Evolutionary conservation across 768 basidiomycete species (phyloP), one percentile per base, ranked within the genome.

Genomic region (Suillus clintonianus): DNA sequence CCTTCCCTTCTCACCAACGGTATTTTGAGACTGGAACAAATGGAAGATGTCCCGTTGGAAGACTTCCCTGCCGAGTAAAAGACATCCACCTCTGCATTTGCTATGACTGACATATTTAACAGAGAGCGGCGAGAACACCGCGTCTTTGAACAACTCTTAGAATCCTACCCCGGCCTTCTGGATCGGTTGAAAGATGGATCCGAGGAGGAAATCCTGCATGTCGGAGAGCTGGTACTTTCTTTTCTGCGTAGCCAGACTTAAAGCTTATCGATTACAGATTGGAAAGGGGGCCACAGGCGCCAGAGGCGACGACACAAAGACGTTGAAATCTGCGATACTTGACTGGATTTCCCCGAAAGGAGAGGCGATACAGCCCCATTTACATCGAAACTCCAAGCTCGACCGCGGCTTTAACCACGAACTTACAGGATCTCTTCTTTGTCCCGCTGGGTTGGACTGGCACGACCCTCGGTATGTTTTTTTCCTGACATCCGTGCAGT

Each of bases 1-100:
- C 64, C 65, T 30, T 34, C 59, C 22, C 43, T 70, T 0, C 24
- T 71, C 53, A 65, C 59, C 5, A 66, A 68, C n/a, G 65, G 69
- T 32, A 47, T 71, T 13, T 30, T 62, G 13, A 34, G 63, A 45
- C 53, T 41, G 14, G 60, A 50, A 9, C 58, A 65, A 24, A 60
- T 65, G 11, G 62, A 39, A 36, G 36, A 61, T 41, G 11, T 32
- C 13, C 39, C 62, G 4, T 14, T 51, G 19, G 60, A 54, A 17
- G 58, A 59, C 7, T 59, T 37, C n/a, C 43, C 34, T 17, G 27
- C 41, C 22, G 58, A 37, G 41, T 59, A 43, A n/a, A n/a, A 41
- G 8, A 45, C 7, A 19, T 19, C 39, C 8, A n/a, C 9, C 22
- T 13, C 22, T 42, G 6, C 10, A 36, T 36, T 36, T 4, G 9